Percentiles rank a stretch among this genome's conserved stretches.
phyloP scores from a whole-genome alignment of 192 early-diverging fungal species.

The Gonapodya sp. region DNA sequence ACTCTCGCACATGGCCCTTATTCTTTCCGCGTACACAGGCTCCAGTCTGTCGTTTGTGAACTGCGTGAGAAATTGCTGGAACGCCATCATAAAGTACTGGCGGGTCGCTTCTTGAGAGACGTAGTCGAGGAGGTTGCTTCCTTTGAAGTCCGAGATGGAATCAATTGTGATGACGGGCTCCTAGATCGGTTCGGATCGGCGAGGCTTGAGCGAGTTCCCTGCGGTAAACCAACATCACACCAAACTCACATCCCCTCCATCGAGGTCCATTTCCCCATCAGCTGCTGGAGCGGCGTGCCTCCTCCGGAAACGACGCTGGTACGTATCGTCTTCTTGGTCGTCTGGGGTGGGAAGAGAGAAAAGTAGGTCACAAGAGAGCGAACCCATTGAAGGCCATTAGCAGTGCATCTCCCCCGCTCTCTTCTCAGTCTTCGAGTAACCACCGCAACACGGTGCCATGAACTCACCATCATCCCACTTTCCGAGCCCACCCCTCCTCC shows the following conservation, averaged over 20 bases:
- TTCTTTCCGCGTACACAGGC: slow-evolving; percentile 87
- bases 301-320: slow-evolving; percentile 35
- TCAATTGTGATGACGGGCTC: slow-evolving; percentile 60
- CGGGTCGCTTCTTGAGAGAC: slow-evolving; percentile 75
- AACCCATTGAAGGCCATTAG: too few relatives aligned
- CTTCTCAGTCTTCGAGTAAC: neutral
- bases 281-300: slow-evolving; percentile 34
- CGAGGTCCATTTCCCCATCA: slow-evolving; percentile 46
- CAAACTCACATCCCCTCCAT: slow-evolving; percentile 42
- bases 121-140: slow-evolving; percentile 70
- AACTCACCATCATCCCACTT: slow-evolving; percentile 71
- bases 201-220: neutral
- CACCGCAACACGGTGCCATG: slow-evolving; percentile 10
- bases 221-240: neutral
- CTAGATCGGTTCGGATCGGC: slow-evolving; percentile 12
- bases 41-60: slow-evolving; percentile 77
- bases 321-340: slow-evolving; percentile 32
- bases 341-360: slow-evolving; percentile 12
- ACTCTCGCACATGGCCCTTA: slow-evolving; percentile 75
- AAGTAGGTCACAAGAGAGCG: slow-evolving; percentile 16
- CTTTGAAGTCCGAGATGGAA: slow-evolving; percentile 75
- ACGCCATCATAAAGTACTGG: slow-evolving; percentile 73
- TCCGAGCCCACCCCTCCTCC: slow-evolving; percentile 69
- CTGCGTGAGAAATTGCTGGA: slow-evolving; percentile 77
- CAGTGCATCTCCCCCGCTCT: too few relatives aligned